Conservation (phyloP, 257 asterid species). For the Nicotiana benthamiana region DNA sequence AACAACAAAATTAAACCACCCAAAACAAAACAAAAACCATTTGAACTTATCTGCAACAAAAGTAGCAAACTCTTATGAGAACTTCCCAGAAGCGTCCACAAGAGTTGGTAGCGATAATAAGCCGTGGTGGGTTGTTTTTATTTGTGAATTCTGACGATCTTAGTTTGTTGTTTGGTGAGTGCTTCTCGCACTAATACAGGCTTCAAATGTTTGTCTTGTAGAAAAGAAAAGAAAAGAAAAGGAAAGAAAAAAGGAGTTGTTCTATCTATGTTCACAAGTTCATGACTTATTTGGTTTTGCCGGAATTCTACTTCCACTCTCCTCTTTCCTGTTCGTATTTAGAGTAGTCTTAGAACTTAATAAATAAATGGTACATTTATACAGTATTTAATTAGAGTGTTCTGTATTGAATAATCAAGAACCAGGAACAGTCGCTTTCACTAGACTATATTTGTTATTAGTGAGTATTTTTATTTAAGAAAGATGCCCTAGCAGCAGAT, state of each 20-base stretch:
- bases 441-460: neutral
- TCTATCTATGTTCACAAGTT: slow-evolving; percentile 9
- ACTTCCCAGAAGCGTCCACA: slow-evolving; percentile 25
- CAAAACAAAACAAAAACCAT: slow-evolving; percentile 19
- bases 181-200: neutral
- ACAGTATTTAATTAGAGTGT: neutral
- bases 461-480: neutral
- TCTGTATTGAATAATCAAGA: neutral
- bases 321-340: neutral
- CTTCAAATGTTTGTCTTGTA: neutral
- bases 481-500: slow-evolving; percentile 25
- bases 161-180: slow-evolving; percentile 15
- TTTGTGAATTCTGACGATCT: slow-evolving; percentile 4
- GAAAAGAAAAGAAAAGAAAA: neutral
- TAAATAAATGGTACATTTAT: too few species aligned
- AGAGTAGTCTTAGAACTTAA: too few species aligned
- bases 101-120: slow-evolving; percentile 26
- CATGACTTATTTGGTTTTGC: neutral
- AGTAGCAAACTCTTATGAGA: slow-evolving; percentile 4
- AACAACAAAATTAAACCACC: neutral
- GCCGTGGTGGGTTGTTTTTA: slow-evolving; percentile 27
- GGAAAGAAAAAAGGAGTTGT: neutral
- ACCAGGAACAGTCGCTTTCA: slow-evolving; percentile 30
- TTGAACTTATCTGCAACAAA: slow-evolving; percentile 47
- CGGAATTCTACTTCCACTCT: neutral